Evolutionary conservation across 129 eudicot species (phyloP).

Genomic region (Smallanthus sonchifolius): DNA sequence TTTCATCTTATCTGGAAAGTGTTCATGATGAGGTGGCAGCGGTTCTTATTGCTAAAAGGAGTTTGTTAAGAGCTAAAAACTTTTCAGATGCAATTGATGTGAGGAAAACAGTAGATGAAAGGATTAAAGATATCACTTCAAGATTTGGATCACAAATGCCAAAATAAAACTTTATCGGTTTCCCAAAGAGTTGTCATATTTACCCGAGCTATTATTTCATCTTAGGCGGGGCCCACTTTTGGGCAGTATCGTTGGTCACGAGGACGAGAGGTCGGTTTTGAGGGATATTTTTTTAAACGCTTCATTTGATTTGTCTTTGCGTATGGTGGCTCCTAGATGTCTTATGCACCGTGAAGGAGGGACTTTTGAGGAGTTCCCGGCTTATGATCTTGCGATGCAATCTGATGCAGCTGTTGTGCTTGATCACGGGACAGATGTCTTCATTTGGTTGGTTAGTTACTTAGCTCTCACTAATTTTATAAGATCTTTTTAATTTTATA

Average conservation of each 20-base stretch:
- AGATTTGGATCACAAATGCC: slow-evolving; percentile 81
- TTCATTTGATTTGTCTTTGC: slow-evolving; percentile 80
- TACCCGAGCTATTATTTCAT: slow-evolving; percentile 90
- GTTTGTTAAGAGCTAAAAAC: slow-evolving; percentile 70
- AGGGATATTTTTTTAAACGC: slow-evolving; percentile 82
- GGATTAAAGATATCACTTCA: slow-evolving; percentile 70
- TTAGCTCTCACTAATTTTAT: too few relatives aligned
- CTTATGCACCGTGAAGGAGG: slow-evolving; percentile 97
- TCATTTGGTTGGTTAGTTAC: slow-evolving; percentile 90
- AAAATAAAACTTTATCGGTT: slow-evolving; percentile 75
- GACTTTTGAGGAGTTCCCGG: slow-evolving; percentile 96
- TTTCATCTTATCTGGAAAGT: slow-evolving; percentile 73
- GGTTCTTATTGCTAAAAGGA: slow-evolving; percentile 80
- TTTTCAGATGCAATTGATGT: slow-evolving; percentile 60
- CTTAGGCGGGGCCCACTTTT: slow-evolving; percentile 90
- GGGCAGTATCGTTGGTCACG: slow-evolving; percentile 91
- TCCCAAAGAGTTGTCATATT: slow-evolving; percentile 70
- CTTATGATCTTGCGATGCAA: slow-evolving; percentile 95
- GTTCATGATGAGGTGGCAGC: slow-evolving; percentile 94
- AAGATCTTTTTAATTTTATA: too few relatives aligned
- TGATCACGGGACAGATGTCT: slow-evolving; percentile 99
- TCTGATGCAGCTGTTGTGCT: slow-evolving; percentile 99
- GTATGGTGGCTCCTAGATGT: slow-evolving; percentile 97
- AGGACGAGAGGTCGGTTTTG: slow-evolving; percentile 93
- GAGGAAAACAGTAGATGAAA: slow-evolving; percentile 66